phyloP scores from a whole-genome alignment of 2,329 filamentous ascomycete species.

The Pseudogymnoascus verrucosus region DNA sequence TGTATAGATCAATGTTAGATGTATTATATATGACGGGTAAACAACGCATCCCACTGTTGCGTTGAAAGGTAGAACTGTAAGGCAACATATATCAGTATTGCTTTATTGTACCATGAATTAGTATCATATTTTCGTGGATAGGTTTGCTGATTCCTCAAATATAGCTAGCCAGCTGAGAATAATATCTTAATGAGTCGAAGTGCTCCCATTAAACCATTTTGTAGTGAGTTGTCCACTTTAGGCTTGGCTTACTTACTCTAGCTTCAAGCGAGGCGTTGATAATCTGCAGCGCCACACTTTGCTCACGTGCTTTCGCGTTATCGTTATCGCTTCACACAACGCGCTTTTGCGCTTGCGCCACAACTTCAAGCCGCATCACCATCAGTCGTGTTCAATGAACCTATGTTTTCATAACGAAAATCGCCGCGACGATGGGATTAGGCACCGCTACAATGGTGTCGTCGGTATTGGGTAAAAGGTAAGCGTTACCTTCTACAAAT shows the following conservation, averaged over 20 bases:
- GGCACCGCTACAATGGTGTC: neutral
- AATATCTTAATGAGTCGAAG: too few relatives aligned
- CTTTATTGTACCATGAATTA: neutral
- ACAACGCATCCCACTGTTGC: neutral
- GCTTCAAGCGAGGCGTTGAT: neutral
- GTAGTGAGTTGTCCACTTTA: neutral
- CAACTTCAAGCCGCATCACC: conserved; percentile 4
- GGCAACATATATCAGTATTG: neutral
- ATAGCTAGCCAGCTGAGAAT: neutral
- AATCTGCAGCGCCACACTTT: neutral
- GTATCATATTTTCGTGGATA: too few relatives aligned
- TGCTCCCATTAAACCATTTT: too few relatives aligned
- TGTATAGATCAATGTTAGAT: conserved; percentile 6
- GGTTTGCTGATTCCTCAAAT: neutral
- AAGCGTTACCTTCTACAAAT: neutral
- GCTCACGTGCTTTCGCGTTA: neutral
- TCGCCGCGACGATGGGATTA: neutral
- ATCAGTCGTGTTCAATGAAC: neutral
- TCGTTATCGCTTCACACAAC: neutral
- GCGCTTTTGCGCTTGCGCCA: neutral
- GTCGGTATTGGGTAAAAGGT: neutral
- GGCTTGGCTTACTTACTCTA: neutral
- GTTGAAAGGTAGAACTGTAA: neutral
- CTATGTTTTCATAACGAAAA: neutral
- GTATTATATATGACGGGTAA: conserved; percentile 6